phyloP scores from a whole-genome alignment of 73 alveolate species.

The Tetrahymena borealis region DNA sequence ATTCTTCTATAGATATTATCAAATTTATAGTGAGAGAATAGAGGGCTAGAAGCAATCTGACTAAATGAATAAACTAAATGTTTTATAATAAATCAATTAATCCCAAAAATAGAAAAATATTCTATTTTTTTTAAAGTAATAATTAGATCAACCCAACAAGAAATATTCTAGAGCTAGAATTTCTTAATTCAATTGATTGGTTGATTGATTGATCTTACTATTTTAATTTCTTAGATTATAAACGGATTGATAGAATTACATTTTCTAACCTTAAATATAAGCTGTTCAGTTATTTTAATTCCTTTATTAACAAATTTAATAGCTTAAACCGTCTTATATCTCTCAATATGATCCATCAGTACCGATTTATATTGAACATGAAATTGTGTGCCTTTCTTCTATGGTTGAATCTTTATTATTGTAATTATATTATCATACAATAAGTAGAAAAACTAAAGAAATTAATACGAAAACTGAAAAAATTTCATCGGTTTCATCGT shows the following conservation, averaged over 20 bases:
- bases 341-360: conserved; percentile 26
- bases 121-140: too few species aligned
- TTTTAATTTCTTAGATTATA: too few species aligned
- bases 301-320: not conserved
- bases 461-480: conserved; percentile 13
- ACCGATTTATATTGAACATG: conserved; percentile 24
- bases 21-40: conserved; percentile 21
- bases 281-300: conserved; percentile 13
- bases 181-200: not conserved
- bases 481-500: conserved; percentile 32
- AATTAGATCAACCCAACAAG: not conserved
- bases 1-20: conserved; percentile 13
- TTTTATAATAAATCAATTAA: not conserved
- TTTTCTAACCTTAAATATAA: conserved; percentile 31
- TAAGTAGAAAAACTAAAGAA: too few species aligned
- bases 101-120: not conserved
- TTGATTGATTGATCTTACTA: too few species aligned
- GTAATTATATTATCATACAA: too few species aligned
- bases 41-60: conserved; percentile 7
- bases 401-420: conserved; percentile 7
- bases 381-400: conserved; percentile 14
- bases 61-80: conserved; percentile 21
- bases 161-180: not conserved
- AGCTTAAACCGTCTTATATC: conserved; percentile 24
- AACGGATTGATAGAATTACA: too few species aligned